phyloP scores from a whole-genome alignment of 1,139 yeast genomes.

The Pichia sp. region DNA sequence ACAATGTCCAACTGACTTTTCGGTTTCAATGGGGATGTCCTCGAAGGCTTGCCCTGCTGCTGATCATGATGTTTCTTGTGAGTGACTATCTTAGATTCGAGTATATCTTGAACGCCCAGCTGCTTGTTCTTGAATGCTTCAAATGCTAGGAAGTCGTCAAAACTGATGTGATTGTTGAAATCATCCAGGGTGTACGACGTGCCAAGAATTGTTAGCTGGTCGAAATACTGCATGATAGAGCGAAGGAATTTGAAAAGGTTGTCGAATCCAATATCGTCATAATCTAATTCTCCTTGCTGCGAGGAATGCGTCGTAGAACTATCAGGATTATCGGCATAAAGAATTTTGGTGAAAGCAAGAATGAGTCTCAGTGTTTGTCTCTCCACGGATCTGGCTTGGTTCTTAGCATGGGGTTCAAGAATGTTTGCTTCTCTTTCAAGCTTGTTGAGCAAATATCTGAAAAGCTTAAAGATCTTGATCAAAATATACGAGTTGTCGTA shows the following conservation, averaged over 20 bases:
- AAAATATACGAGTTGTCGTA: slow-evolving; percentile 31
- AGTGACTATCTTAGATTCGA: slow-evolving; percentile 11
- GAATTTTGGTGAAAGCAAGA: slow-evolving; percentile 30
- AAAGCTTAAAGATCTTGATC: slow-evolving; percentile 30
- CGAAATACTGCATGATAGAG: slow-evolving; percentile 24
- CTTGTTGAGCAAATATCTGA: slow-evolving; percentile 24
- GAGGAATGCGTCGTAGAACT: slow-evolving; percentile 9
- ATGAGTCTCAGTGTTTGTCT: slow-evolving; percentile 30
- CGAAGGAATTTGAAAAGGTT: slow-evolving; percentile 29
- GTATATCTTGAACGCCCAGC: slow-evolving; percentile 14
- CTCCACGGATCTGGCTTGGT: slow-evolving; percentile 21
- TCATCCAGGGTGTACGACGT: slow-evolving; percentile 21
- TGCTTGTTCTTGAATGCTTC: slow-evolving; percentile 22
- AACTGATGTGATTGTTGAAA: slow-evolving; percentile 25
- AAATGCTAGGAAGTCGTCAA: slow-evolving; percentile 27
- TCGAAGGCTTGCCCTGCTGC: slow-evolving; percentile 10
- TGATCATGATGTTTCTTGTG: neutral
- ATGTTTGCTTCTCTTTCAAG: slow-evolving; percentile 25
- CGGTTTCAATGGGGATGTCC: slow-evolving; percentile 13
- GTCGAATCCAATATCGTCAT: slow-evolving; percentile 30
- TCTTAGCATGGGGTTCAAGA: slow-evolving; percentile 27
- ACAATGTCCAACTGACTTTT: neutral
- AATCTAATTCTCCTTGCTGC: slow-evolving; percentile 11
- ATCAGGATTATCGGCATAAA: slow-evolving; percentile 26
- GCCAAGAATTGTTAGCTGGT: slow-evolving; percentile 20